A percentile compares a stretch with the other conserved stretches of the same genome.
Evolutionary conservation across 352 stramenopile species (phyloP).

Genomic region (Phytopythium ostracodes): DNA sequence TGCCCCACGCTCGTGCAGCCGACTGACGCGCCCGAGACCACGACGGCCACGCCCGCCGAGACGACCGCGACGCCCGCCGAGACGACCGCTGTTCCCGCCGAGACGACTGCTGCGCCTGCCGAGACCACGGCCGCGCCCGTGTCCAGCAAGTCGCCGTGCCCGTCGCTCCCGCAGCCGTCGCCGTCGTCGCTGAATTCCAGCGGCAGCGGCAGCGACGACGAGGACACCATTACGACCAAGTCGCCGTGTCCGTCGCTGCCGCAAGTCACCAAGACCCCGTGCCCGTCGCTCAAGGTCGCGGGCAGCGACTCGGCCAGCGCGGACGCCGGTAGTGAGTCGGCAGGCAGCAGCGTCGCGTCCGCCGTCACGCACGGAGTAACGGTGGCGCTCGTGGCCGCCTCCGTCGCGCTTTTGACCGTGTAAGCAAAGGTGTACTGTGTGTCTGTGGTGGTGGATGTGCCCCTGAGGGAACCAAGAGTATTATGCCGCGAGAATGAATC

Average conservation of each 20-base stretch:
- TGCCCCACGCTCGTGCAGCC: conserved; percentile 12
- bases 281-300: conserved; percentile 23
- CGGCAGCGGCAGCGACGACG: conserved; percentile 5
- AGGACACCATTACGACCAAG: conserved; percentile 8
- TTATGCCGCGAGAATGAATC: conserved; percentile 17
- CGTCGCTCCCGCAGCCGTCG: conserved; percentile 22
- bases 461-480: conserved; percentile 1
- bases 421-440: conserved; percentile 12
- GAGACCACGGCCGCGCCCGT: not conserved
- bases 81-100: not conserved
- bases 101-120: conserved; percentile 1
- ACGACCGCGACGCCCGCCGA: not conserved
- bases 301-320: conserved; percentile 21
- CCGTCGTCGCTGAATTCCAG: conserved; percentile 15
- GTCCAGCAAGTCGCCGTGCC: conserved; percentile 22
- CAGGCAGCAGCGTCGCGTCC: conserved; percentile 1
- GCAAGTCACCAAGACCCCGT: conserved; percentile 20
- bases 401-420: conserved; percentile 17
- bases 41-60: not conserved
- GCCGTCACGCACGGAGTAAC: conserved; percentile 6
- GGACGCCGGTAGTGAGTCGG: conserved; percentile 15
- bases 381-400: conserved; percentile 9
- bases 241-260: conserved; percentile 7
- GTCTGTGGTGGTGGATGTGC: conserved; percentile 8
- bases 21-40: not conserved